Conservation (phyloP, 257 asterid species). For the Jacaranda mimosifolia region DNA sequence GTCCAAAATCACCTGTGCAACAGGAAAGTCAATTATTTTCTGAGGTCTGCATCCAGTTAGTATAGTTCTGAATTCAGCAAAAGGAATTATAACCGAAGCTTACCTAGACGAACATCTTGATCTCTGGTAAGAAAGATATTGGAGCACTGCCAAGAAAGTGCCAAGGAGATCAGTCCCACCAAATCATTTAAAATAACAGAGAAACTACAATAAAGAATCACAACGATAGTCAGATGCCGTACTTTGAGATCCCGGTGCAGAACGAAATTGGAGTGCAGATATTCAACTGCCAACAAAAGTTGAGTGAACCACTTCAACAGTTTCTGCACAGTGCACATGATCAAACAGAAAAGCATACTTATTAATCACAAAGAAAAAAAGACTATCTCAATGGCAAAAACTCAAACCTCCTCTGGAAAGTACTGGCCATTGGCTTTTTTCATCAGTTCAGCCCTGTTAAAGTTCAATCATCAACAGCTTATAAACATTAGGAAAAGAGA, state of each 20-base stretch:
- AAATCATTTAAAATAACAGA: constrained; percentile 28
- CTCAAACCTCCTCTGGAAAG: constrained; percentile 92
- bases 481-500: not conserved
- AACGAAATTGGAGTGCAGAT: constrained; percentile 94
- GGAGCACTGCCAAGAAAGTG: constrained; percentile 79
- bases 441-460: constrained; percentile 94
- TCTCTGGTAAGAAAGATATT: constrained; percentile 97
- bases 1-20: constrained; percentile 95
- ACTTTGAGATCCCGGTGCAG: constrained; percentile 98
- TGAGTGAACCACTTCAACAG: constrained; percentile 95
- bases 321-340: constrained; percentile 61
- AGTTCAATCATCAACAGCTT: constrained; percentile 34
- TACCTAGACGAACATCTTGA: constrained; percentile 93
- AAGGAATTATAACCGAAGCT: constrained; percentile 34
- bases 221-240: constrained; percentile 27
- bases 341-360: constrained; percentile 1
- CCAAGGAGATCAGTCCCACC: constrained; percentile 32
- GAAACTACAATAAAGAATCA: constrained; percentile 23
- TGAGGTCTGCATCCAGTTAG: constrained; percentile 16
- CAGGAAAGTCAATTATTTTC: constrained; percentile 26
- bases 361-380: constrained; percentile 3
- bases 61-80: constrained; percentile 28
- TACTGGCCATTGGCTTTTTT: constrained; percentile 87
- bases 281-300: constrained; percentile 89
- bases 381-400: constrained; percentile 22